Conservation (phyloP, 352 stramenopile species). For the Phytopythium helicoides region DNA sequence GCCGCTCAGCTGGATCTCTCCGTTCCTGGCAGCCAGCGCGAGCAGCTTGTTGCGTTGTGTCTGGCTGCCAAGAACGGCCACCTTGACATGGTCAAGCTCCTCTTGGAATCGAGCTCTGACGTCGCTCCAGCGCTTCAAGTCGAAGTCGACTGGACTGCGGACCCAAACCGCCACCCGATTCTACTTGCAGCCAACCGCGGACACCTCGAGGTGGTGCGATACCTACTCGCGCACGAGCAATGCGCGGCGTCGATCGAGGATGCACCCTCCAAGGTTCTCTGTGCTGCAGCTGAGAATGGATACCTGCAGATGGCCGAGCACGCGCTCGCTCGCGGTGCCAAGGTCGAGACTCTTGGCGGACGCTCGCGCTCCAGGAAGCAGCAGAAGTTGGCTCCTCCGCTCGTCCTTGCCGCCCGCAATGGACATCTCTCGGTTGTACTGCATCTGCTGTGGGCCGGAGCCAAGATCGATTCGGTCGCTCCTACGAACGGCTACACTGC, state of each 20-base stretch:
- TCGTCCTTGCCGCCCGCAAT: constrained; percentile 48
- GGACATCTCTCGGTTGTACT: constrained; percentile 46
- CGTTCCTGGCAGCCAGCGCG: constrained; percentile 20
- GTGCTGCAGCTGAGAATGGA: constrained; percentile 39
- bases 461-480: constrained; percentile 38
- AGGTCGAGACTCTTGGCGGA: constrained; percentile 28
- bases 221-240: constrained; percentile 31
- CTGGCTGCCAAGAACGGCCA: constrained; percentile 52
- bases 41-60: constrained; percentile 35
- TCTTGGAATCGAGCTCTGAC: constrained; percentile 15
- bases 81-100: constrained; percentile 48
- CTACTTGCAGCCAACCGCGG: constrained; percentile 39
- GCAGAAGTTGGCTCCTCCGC: constrained; percentile 31
- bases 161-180: constrained; percentile 34
- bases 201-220: constrained; percentile 46
- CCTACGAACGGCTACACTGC: constrained; percentile 41
- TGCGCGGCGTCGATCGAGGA: constrained; percentile 32
- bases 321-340: constrained; percentile 33
- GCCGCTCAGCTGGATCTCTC: constrained; percentile 7
- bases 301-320: constrained; percentile 56
- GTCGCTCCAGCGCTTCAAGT: constrained; percentile 1
- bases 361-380: constrained; percentile 12
- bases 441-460: constrained; percentile 44
- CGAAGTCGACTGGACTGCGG: constrained; percentile 7
- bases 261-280: constrained; percentile 39